Conservation (phyloP, 2,329 filamentous ascomycete species). For the Claviceps digitariae region DNA sequence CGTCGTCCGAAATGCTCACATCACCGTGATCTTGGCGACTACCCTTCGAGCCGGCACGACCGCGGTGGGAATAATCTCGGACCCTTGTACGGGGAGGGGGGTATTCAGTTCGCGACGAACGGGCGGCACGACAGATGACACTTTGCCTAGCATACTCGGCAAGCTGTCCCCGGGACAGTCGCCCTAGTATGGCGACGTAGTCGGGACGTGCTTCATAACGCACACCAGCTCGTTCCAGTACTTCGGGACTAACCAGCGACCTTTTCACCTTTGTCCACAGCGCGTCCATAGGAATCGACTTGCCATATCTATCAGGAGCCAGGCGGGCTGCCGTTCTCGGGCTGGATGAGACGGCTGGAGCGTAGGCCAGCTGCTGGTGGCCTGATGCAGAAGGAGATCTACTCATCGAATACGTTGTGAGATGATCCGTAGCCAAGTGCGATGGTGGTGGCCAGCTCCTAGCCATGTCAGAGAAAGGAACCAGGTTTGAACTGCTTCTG, state of each 20-base stretch:
- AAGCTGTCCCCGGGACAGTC: conserved; percentile 38
- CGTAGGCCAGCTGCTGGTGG: conserved; percentile 10
- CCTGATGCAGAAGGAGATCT: conserved; percentile 14
- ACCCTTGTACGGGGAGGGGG: conserved; percentile 7
- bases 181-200: conserved; percentile 46
- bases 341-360: conserved; percentile 12
- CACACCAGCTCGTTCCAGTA: conserved; percentile 37
- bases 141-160: conserved; percentile 35
- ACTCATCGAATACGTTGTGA: conserved; percentile 15
- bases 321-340: conserved; percentile 24
- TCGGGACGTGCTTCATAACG: conserved; percentile 46
- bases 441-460: conserved; percentile 9
- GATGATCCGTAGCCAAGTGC: conserved; percentile 17
- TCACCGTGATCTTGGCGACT: conserved; percentile 20
- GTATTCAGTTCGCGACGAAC: conserved; percentile 12
- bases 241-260: conserved; percentile 38
- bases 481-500: conserved; percentile 19
- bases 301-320: conserved; percentile 43
- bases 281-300: conserved; percentile 40
- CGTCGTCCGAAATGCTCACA: conserved; percentile 17
- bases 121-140: conserved; percentile 30
- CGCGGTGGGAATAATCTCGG: conserved; percentile 4
- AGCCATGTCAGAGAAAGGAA: conserved; percentile 22
- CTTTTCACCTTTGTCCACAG: conserved; percentile 45
- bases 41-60: conserved; percentile 20